Conservation (phyloP, 768 basidiomycete species). For the Lactifluus rugatus region DNA sequence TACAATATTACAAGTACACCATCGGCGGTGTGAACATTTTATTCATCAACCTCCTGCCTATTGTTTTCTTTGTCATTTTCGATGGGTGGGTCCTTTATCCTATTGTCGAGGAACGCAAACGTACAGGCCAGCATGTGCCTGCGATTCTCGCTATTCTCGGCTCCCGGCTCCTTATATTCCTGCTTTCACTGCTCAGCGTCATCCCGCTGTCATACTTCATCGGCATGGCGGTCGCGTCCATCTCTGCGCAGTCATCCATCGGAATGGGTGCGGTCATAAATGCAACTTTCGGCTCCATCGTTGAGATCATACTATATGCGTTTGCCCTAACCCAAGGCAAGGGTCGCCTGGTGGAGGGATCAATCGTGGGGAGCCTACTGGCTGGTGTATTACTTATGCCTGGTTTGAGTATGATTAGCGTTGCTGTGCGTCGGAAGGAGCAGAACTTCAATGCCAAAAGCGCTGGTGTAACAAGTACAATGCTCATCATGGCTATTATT, state of each 20-base stretch:
- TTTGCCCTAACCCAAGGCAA: constrained; percentile 88
- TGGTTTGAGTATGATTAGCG: constrained; percentile 89
- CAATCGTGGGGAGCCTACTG: constrained; percentile 88
- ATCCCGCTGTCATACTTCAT: constrained; percentile 99
- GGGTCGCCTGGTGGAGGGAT: constrained; percentile 92
- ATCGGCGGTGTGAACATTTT: constrained; percentile 97
- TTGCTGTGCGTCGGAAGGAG: constrained; percentile 84
- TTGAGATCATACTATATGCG: constrained; percentile 88
- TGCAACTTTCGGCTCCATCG: constrained; percentile 96
- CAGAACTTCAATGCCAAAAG: constrained; percentile 99
- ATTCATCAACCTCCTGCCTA: constrained; percentile 87
- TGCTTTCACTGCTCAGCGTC: constrained; percentile 77
- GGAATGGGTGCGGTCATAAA: constrained; percentile 99
- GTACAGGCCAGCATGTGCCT: constrained; percentile 47
- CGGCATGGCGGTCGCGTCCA: constrained; percentile 98
- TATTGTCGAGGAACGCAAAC: constrained; percentile 50
- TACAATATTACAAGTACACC: constrained; percentile 97
- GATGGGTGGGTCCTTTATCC: constrained; percentile 80
- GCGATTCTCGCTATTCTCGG: constrained; percentile 59
- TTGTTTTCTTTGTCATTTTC: constrained; percentile 94
- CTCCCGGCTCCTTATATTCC: constrained; percentile 70
- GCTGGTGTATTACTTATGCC: constrained; percentile 98
- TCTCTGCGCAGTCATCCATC: constrained; percentile 96
- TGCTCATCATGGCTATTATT: constrained; percentile 99
- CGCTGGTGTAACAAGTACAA: constrained; percentile 97